phyloP scores from a whole-genome alignment of 140 eudicot species.

The Flaveria floridana region DNA sequence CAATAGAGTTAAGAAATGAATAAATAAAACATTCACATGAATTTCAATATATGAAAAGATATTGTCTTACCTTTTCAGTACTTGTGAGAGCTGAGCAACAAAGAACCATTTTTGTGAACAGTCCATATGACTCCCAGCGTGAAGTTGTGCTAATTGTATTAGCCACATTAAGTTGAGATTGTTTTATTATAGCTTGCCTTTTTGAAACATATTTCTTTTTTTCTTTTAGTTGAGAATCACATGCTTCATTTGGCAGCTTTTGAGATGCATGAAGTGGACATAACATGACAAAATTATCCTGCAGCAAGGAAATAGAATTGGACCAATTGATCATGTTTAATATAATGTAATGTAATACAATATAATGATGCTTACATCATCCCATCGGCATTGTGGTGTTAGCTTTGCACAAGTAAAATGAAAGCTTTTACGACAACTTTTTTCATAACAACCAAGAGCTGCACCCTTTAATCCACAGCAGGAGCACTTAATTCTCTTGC shows the following conservation, averaged over 20 bases:
- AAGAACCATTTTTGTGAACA: conserved; percentile 56
- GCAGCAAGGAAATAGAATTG: conserved; percentile 11
- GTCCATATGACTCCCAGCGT: conserved; percentile 51
- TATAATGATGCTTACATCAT: conserved; percentile 48
- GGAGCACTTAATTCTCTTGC: conserved; percentile 73
- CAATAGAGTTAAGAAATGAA: conserved; percentile 27
- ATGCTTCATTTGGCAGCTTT: conserved; percentile 60
- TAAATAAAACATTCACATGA: conserved; percentile 3
- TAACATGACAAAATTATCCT: conserved; percentile 93
- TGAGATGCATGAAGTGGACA: conserved; percentile 80
- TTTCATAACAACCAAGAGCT: conserved; percentile 89
- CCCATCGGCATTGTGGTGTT: conserved; percentile 86
- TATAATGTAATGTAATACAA: not conserved
- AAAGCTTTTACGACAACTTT: conserved; percentile 81
- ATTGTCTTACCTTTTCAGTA: conserved; percentile 59
- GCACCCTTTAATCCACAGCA: conserved; percentile 92
- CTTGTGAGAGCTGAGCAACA: conserved; percentile 83
- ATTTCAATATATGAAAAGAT: not conserved
- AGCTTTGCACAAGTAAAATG: conserved; percentile 91
- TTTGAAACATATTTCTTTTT: conserved; percentile 42
- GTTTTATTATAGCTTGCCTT: conserved; percentile 37
- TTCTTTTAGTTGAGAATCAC: conserved; percentile 39
- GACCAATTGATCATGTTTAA: not conserved
- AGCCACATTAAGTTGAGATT: conserved; percentile 37
- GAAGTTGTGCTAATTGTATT: conserved; percentile 22